Evolutionary conservation across 495 filamentous ascomycete genomes (phyloP).

Genomic region (Penicillium canariense): DNA sequence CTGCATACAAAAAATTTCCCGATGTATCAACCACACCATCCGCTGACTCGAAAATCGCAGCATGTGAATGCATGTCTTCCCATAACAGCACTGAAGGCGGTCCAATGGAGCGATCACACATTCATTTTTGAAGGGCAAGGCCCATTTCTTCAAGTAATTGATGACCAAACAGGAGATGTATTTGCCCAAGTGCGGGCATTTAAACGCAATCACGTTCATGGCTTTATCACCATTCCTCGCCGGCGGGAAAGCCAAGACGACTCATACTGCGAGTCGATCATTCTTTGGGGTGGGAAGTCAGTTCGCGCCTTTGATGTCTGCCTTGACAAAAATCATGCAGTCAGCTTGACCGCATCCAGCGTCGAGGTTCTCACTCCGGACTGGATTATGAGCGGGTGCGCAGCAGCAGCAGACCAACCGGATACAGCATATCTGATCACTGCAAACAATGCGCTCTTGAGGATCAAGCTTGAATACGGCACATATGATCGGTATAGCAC

Average conservation of each 20-base stretch:
- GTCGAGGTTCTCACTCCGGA: slow-evolving; percentile 56
- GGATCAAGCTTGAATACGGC: slow-evolving; percentile 32
- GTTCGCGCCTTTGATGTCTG: slow-evolving; percentile 57
- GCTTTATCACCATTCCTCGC: slow-evolving; percentile 30
- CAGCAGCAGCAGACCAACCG: slow-evolving; percentile 21
- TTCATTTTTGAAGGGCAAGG: slow-evolving; percentile 46
- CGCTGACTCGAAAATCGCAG: slow-evolving; percentile 28
- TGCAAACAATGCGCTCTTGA: slow-evolving; percentile 75
- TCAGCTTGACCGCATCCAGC: slow-evolving; percentile 23
- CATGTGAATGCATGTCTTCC: slow-evolving; percentile 49
- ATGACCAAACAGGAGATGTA: slow-evolving; percentile 34
- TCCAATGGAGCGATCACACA: slow-evolving; percentile 23
- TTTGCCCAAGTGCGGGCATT: slow-evolving; percentile 33
- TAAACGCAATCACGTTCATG: slow-evolving; percentile 44
- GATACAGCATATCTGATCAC: slow-evolving; percentile 57
- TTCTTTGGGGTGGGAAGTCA: slow-evolving; percentile 73
- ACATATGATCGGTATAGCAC: slow-evolving; percentile 18
- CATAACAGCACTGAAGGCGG: slow-evolving; percentile 39
- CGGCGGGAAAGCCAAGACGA: slow-evolving; percentile 12
- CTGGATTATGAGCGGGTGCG: slow-evolving; percentile 79
- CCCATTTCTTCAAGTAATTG: slow-evolving; percentile 35
- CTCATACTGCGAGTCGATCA: slow-evolving; percentile 42
- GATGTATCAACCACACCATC: not conserved
- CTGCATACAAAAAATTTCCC: not conserved
- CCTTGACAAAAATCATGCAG: not conserved